Conservation (phyloP, 805 yeast species). For the Zygotorulaspora danielsina region DNA sequence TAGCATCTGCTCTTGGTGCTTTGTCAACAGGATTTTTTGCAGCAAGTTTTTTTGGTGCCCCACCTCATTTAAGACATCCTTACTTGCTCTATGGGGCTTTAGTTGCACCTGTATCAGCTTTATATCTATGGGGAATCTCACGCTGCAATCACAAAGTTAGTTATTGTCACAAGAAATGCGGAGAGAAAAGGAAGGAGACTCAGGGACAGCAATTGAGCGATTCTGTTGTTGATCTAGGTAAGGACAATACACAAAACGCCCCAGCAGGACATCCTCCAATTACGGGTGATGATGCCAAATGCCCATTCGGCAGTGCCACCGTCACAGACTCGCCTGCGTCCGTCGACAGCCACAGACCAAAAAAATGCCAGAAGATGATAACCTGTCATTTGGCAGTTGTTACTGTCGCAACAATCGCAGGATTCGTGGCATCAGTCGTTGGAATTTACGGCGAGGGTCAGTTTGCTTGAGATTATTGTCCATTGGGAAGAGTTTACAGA, state of each 20-base stretch:
- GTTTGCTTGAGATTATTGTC: slow-evolving; percentile 3
- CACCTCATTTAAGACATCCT: slow-evolving; percentile 60
- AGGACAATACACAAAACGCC: slow-evolving; percentile 3
- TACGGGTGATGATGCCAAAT: slow-evolving; percentile 12
- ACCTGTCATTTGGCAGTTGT: slow-evolving; percentile 19
- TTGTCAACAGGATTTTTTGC: slow-evolving; percentile 50
- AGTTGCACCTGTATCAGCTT: slow-evolving; percentile 21
- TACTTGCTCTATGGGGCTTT: slow-evolving; percentile 58
- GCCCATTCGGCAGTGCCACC: slow-evolving; percentile 19
- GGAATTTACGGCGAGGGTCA: slow-evolving; percentile 34
- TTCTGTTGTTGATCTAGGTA: slow-evolving; percentile 31
- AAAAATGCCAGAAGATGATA: slow-evolving; percentile 12
- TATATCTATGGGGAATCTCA: slow-evolving; percentile 19
- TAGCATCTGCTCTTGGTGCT: slow-evolving; percentile 39
- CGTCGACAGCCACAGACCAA: slow-evolving; percentile 10
- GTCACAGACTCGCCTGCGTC: slow-evolving; percentile 12
- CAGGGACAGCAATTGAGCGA: slow-evolving; percentile 18
- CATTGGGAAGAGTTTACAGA: too few species aligned
- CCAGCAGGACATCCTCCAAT: slow-evolving; percentile 17
- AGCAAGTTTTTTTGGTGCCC: slow-evolving; percentile 52
- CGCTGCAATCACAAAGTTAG: slow-evolving; percentile 15
- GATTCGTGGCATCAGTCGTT: slow-evolving; percentile 29
- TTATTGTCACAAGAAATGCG: slow-evolving; percentile 2
- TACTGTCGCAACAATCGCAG: slow-evolving; percentile 20
- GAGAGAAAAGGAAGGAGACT: slow-evolving; percentile 1